Base-by-base conservation (phyloP, 345 rosid species). In the Brassica carinata region DNA sequence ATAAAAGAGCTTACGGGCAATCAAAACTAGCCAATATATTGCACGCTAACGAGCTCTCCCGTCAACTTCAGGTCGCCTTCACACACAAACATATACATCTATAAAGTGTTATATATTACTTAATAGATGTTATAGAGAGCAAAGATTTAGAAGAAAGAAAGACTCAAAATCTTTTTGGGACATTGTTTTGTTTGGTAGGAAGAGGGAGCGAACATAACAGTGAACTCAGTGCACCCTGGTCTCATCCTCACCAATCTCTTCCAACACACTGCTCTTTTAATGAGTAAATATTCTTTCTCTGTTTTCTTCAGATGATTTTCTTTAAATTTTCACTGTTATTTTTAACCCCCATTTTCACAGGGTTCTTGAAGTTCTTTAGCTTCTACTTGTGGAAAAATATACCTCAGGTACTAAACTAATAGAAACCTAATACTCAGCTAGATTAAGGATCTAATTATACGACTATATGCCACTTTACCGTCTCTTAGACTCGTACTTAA, bases 171-270 rank as follows among this genome's bases (percentile, higher is more conserved):
- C 1, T 48, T 61, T 26, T 67, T 19, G 77, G 53, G 53, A 18
- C 63, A 48, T 62, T 76, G 62, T 33, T 64, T 64, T 51, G 48
- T 76, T 67, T 81, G 64, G 64, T 88, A 95, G 97, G 94, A 85
- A 73, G 98, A 90, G 43, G 94, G 94, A 9, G 88, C 79, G 8
- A 90, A 92, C 78, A 87, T 96, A 66, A 91, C 97, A 3, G 96
- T 84, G n/a, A 96, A 93, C 51, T 92, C 97, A 5, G 87, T 92
- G 36, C 99, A 96, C 66, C 99, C 99, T 1, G 99, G 99, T 18
- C 72, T 96, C 51, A 96, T 93, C 68, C 90, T 91, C 96, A 96
- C 99, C 0, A 88, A 89, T 81, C 96, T 96, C 64, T 86, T 93
- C 79, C 88, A 80, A 81, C 81, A 96, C 81, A 85, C 91, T 18